Evolutionary conservation across 148 eudicot species (phyloP).

Genomic region (Spergularia marina): DNA sequence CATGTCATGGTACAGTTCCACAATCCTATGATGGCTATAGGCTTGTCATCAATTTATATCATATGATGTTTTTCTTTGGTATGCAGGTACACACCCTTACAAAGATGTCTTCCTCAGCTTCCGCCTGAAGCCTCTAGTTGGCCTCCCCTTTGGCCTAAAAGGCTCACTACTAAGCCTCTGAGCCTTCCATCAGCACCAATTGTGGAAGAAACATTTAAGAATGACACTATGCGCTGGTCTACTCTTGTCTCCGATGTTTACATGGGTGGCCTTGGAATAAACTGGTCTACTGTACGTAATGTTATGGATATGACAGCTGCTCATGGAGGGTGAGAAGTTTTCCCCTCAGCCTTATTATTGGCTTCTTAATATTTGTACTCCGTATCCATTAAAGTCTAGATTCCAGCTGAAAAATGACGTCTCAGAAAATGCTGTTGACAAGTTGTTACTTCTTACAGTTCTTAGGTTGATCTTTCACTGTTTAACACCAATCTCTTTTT

Average conservation of each 20-base stretch:
- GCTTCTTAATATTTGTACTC: background rate
- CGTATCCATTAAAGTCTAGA: background rate
- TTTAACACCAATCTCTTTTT: background rate
- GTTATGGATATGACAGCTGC: constrained; percentile 97
- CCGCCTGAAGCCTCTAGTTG: constrained; percentile 46
- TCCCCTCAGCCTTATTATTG: background rate
- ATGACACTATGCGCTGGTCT: constrained; percentile 72
- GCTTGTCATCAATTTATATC: background rate
- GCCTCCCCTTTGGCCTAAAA: constrained; percentile 86
- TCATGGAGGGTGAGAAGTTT: constrained; percentile 76
- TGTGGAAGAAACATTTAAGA: constrained; percentile 47
- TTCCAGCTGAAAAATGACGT: no score
- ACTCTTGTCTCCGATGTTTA: constrained; percentile 69
- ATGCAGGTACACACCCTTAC: constrained; percentile 79
- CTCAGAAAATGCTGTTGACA: no score
- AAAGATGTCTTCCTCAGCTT: constrained; percentile 64
- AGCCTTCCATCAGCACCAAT: constrained; percentile 48
- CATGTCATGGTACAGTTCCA: constrained; percentile 58
- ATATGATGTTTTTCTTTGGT: constrained; percentile 14
- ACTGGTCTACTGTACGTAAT: constrained; percentile 79
- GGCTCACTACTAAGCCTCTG: constrained; percentile 60
- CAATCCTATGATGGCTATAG: background rate
- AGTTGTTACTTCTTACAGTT: no score
- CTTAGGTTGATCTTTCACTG: background rate
- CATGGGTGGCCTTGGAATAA: constrained; percentile 50